Conservation (phyloP, 1,139 yeast species). For the Casaregolazyma suthepensis region DNA sequence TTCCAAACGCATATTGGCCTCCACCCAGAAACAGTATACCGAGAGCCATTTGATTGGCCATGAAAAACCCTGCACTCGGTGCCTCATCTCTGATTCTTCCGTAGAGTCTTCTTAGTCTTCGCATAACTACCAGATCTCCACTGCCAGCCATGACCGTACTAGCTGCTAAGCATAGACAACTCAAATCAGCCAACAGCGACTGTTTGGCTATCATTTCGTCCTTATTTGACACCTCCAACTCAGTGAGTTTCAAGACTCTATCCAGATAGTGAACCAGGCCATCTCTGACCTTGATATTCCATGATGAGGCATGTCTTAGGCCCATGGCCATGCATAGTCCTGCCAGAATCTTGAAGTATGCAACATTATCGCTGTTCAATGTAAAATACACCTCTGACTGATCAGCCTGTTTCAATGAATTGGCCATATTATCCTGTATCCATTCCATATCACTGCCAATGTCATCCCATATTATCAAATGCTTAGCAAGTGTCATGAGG, state of each 20-base stretch:
- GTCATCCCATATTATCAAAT: conserved; percentile 72
- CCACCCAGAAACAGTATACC: conserved; percentile 90
- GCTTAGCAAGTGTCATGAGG: conserved; percentile 60
- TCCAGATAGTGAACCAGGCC: conserved; percentile 62
- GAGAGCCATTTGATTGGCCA: conserved; percentile 75
- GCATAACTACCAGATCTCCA: conserved; percentile 75
- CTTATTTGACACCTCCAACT: conserved; percentile 41
- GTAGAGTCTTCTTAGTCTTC: conserved; percentile 66
- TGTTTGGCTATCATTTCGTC: conserved; percentile 57
- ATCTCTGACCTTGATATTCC: conserved; percentile 48
- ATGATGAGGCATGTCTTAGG: conserved; percentile 68
- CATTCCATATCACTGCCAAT: conserved; percentile 52
- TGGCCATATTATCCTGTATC: conserved; percentile 38
- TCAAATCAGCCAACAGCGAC: conserved; percentile 53
- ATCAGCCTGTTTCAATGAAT: conserved; percentile 18
- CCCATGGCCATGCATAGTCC: conserved; percentile 77
- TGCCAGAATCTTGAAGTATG: conserved; percentile 61
- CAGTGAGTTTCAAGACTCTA: conserved; percentile 48
- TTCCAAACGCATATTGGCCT: conserved; percentile 78
- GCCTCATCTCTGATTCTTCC: conserved; percentile 28
- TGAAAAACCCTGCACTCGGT: conserved; percentile 57
- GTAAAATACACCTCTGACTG: conserved; percentile 24
- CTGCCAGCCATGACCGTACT: conserved; percentile 85
- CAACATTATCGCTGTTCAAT: conserved; percentile 58
- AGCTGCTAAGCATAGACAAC: conserved; percentile 55